Conservation (phyloP, 805 yeast genomes). For the Kodamaea laetipori region DNA sequence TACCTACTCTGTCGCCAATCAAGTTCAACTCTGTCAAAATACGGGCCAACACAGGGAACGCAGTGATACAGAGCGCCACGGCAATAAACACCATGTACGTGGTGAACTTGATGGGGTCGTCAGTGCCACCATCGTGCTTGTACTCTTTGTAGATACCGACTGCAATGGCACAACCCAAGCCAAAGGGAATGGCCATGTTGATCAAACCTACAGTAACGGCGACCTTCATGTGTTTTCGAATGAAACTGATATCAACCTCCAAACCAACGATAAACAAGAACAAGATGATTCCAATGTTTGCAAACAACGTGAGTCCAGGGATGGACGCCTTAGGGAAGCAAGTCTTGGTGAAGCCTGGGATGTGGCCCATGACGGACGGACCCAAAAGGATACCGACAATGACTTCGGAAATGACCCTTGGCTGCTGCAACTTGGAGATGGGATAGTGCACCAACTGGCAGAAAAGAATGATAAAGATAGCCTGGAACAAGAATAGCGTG, state of each 20-base stretch:
- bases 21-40: conserved; percentile 72
- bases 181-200: conserved; percentile 79
- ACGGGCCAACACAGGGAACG: conserved; percentile 82
- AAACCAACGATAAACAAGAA: conserved; percentile 77
- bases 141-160: conserved; percentile 66
- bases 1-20: conserved; percentile 70
- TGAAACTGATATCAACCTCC: conserved; percentile 71
- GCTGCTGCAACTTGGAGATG: conserved; percentile 64
- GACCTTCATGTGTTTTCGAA: conserved; percentile 57
- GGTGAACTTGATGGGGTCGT: conserved; percentile 54
- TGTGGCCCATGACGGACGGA: conserved; percentile 72
- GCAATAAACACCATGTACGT: conserved; percentile 81
- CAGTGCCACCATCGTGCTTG: conserved; percentile 18
- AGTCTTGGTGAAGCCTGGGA: conserved; percentile 63
- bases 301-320: conserved; percentile 64
- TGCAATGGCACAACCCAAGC: conserved; percentile 72
- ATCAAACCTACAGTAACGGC: conserved; percentile 70
- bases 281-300: conserved; percentile 74
- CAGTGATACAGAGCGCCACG: conserved; percentile 82
- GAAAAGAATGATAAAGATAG: conserved; percentile 57
- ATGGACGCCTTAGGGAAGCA: conserved; percentile 67
- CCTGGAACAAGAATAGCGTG: conserved; percentile 71
- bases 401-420: conserved; percentile 81
- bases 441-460: conserved; percentile 66
- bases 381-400: conserved; percentile 75